These are phyloP conservation scores for Pestalotiopsis sp. DNA, from an alignment of 2,329 filamentous ascomycete genomes.

Conservation along the genomic window DNA sequence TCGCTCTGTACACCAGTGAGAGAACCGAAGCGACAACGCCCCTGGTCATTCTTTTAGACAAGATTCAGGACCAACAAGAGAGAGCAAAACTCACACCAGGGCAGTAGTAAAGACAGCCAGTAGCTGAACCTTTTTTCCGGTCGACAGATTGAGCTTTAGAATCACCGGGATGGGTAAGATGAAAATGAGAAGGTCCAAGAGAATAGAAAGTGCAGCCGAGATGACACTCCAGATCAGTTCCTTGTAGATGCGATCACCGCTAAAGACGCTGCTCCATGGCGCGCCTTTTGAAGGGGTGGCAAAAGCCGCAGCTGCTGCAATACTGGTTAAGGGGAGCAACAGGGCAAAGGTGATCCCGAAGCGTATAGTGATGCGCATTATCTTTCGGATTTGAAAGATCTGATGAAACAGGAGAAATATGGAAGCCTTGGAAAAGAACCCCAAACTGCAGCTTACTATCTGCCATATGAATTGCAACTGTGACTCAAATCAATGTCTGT, in stretches of 20 bases:
- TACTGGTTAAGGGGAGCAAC: slow-evolving; percentile 11
- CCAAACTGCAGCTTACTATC: slow-evolving; percentile 8
- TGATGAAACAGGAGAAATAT: slow-evolving; percentile 17
- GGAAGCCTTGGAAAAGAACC: slow-evolving; percentile 18
- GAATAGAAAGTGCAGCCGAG: not conserved
- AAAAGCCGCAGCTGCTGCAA: slow-evolving; percentile 6
- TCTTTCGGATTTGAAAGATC: slow-evolving; percentile 14
- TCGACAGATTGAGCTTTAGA: slow-evolving; percentile 13
- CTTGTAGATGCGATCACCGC: not conserved
- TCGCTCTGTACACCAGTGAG: not conserved
- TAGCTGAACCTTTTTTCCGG: slow-evolving; percentile 13
- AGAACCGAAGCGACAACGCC: not conserved
- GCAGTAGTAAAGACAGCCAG: slow-evolving; percentile 16
- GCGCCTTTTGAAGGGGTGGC: not conserved
- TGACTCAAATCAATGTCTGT: not conserved
- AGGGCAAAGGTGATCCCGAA: slow-evolving; percentile 16
- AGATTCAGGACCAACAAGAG: not conserved
- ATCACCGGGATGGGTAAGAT: slow-evolving; percentile 17
- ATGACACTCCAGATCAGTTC: not conserved
- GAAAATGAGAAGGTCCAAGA: slow-evolving; percentile 13
- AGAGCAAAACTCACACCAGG: slow-evolving; percentile 12
- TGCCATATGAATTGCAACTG: not conserved
- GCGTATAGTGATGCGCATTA: slow-evolving; percentile 15
- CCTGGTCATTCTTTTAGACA: not conserved
- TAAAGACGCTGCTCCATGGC: not conserved